These are phyloP conservation scores for Davidsoniella neocaledoniae DNA, from an alignment of 2,329 filamentous ascomycete species.

Conservation along the genomic window DNA sequence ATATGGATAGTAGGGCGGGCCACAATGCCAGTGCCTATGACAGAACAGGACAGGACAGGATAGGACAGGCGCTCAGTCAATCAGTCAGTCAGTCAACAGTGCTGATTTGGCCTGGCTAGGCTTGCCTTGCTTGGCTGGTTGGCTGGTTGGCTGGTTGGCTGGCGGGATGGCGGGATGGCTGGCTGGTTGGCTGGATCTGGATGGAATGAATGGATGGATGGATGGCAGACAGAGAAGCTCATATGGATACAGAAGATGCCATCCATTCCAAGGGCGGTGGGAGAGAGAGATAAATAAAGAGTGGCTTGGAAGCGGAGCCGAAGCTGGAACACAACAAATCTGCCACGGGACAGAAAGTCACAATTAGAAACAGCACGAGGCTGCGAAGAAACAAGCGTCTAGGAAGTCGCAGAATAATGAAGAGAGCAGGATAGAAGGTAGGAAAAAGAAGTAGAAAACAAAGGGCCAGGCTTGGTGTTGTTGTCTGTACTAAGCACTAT, in stretches of 20 bases:
- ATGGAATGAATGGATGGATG: no score
- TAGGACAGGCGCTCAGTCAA: no score
- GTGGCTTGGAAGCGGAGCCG: not conserved
- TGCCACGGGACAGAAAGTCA: not conserved
- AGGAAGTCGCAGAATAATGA: not conserved
- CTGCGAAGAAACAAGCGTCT: not conserved
- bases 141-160: no score
- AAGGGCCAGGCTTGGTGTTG: not conserved
- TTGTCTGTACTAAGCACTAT: not conserved
- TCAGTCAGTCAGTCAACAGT: no score
- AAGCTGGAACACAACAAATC: not conserved
- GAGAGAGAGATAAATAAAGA: constrained; percentile 1
- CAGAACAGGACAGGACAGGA: not conserved
- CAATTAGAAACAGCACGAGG: constrained; percentile 4
- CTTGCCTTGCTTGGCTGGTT: no score
- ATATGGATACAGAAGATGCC: constrained; percentile 10
- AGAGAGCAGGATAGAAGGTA: not conserved
- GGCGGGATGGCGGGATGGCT: no score
- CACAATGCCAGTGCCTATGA: not conserved
- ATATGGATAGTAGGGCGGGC: no score
- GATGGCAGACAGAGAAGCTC: not conserved
- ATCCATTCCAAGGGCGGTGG: constrained; percentile 6
- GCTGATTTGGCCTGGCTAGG: no score
- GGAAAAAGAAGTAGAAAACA: not conserved
- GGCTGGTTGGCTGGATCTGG: no score